Evolutionary conservation across 2,329 filamentous ascomycete genomes (phyloP), one percentile per base, ranked within the genome.

Genomic region (Dissoconium aciculare): DNA sequence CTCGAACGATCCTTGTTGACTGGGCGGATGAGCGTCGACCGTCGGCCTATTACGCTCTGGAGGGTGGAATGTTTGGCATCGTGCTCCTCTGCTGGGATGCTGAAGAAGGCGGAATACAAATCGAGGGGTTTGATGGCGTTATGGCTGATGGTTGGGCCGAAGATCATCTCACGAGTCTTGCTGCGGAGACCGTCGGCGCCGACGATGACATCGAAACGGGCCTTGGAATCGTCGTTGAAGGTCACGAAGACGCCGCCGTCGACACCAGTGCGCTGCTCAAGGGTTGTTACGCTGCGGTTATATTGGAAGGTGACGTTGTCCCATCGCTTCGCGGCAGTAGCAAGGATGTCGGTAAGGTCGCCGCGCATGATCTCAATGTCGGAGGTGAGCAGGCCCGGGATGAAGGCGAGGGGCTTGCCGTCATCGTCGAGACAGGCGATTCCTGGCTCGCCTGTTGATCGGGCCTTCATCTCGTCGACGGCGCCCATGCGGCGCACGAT

Each of bases 331-430:
- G 30, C 40, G 3, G 42, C 42, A 2, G 43, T 30, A 3, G 62
- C 55, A 0, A 71, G 34, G 3, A 70, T 43, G 2, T 40, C 43
- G 5, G 58, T 60, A 11, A 72, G 37, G 27, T 69, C 62, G 0
- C 64, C 65, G 3, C 68, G 54, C 58, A 71, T 43, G 23, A 46
- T 42, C 34, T 51, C 45, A 12, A 47, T 40, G 14, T 44, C 44
- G 11, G 40, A 36, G 6, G 44, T 47, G 10, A 44, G 25, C 17
- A 19, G 15, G 11, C 38, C 32, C 11, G 31, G 26, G 11, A 35
- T 33, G 10, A 26, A 16, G 3, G 38, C 45, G n/a, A 42, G 30
- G n/a, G 27, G 28, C n/a, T 39, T 31, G n/a, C 38, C 40, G 4
- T 40, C 14, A 28, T 48, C 42, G 32, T 50, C 41, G 11, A 49